Evolutionary conservation across 306 rosid species (phyloP), one percentile per base, ranked within the genome.

Genomic region (Hippophae tibetana): DNA sequence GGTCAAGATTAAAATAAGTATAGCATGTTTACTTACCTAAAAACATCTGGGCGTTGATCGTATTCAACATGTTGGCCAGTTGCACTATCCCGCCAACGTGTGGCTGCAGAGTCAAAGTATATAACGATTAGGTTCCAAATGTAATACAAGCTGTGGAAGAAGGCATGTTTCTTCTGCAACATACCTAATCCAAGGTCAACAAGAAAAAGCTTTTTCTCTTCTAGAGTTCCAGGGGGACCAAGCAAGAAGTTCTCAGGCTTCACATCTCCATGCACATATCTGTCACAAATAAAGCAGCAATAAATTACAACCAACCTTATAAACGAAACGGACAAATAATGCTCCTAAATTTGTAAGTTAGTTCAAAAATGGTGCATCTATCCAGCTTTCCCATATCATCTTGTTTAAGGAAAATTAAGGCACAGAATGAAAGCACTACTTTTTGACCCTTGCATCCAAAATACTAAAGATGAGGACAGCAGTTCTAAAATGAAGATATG

Each of bases 181-280:
- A 27, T 63, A 74, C 83, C 83, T 64, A 78, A 67, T 70, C 83
- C 83, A 63, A 78, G 79, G 64, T 78, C 83, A 63, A 78, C 83
- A 51, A 78, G 80, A 71, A 74, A 78, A 60, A 78, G 62, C 67
- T 74, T 78, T 63, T 74, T 78, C 63, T 78, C 83, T 59, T 78
- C 80, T 0, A 42, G 66, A 56, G 80, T 74, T 46, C 79, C 83
- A 55, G 74, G 63, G 13, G 83, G 80, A 8, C 83, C 83, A 2
- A 78, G 79, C 64, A 78, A 68, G 71, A 78, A 78, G 49, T 78
- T 78, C 69, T 78, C 83, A 56, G 83, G 83, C 57, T 78, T 78
- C 53, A 78, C 80, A 12, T 78, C 83, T 40, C 83, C 83, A 27
- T 78, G 83, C 63, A 78, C 83, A 62, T 78, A 78, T 70, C 83